A percentile compares a stretch with the other conserved stretches of the same genome.
Conservation (phyloP, 352 stramenopile genomes). For the Plasmopara halstedii region DNA sequence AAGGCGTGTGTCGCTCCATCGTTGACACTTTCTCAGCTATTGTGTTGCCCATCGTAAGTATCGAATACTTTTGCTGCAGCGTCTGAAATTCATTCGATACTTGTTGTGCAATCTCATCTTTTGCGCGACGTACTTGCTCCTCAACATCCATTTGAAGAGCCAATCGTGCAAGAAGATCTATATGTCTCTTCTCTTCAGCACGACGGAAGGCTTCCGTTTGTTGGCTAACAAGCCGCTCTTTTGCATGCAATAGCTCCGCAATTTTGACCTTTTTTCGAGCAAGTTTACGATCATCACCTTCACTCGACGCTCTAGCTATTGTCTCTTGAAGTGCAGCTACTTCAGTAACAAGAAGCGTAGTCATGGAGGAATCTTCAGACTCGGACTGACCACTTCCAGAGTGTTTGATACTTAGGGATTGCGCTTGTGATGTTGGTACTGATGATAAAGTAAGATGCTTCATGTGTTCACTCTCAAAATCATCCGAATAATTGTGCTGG, state of each 20-base stretch:
- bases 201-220: constrained; percentile 22
- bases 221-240: constrained; percentile 26
- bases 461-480: too few relatives aligned
- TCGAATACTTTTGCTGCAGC: constrained; percentile 24
- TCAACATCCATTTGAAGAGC: constrained; percentile 32
- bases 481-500: too few relatives aligned
- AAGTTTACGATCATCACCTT: constrained; percentile 19
- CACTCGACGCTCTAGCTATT: neutral
- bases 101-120: constrained; percentile 20
- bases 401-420: too few relatives aligned
- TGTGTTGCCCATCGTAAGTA: constrained; percentile 2
- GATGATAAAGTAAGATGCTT: too few relatives aligned
- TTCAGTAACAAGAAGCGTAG: constrained; percentile 36
- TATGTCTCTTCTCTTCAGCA: constrained; percentile 35
- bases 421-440: too few relatives aligned
- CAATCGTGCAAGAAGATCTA: constrained; percentile 30
- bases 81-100: constrained; percentile 24
- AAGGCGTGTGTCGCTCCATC: neutral
- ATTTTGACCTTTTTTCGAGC: constrained; percentile 37
- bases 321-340: constrained; percentile 7
- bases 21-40: neutral
- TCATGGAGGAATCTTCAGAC: constrained; percentile 49
- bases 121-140: constrained; percentile 17
- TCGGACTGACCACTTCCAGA: too few relatives aligned
- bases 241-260: constrained; percentile 29